Conservation (phyloP, 2,329 filamentous ascomycete species). For the Trichoderma citrinoviride region DNA sequence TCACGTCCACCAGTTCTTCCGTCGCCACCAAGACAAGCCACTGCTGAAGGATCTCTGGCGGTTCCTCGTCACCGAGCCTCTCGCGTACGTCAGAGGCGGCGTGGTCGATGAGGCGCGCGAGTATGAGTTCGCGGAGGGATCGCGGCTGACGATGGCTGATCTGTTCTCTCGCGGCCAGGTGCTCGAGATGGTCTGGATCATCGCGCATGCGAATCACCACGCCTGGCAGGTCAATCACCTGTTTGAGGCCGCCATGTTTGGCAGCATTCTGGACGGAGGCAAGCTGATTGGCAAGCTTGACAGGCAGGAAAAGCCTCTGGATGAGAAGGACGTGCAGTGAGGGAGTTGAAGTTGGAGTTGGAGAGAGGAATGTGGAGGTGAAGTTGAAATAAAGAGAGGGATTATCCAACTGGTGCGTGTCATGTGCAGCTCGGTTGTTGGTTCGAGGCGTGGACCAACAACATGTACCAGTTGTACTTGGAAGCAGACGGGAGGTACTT, state of each 20-base stretch:
- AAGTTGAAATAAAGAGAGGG: neutral
- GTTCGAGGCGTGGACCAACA: neutral
- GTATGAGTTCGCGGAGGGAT: constrained; percentile 21
- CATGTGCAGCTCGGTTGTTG: neutral
- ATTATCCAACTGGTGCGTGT: neutral
- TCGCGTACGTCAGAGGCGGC: constrained; percentile 25
- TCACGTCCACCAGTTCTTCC: constrained; percentile 23
- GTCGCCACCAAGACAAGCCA: constrained; percentile 1
- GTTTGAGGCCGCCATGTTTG: constrained; percentile 37
- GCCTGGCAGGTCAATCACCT: constrained; percentile 35
- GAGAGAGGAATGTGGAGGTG: neutral
- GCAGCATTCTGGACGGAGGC: constrained; percentile 33
- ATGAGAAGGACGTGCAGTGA: neutral
- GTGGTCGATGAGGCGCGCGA: constrained; percentile 23
- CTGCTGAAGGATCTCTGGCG: constrained; percentile 25
- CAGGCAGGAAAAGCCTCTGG: constrained; percentile 19
- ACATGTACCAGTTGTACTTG: neutral
- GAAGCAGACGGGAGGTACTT: neutral
- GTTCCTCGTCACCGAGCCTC: constrained; percentile 23
- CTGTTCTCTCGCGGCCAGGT: constrained; percentile 26
- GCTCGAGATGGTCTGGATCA: constrained; percentile 25
- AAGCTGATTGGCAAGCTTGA: constrained; percentile 33
- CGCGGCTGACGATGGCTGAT: constrained; percentile 25
- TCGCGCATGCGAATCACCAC: constrained; percentile 27
- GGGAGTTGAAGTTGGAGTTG: neutral